phyloP scores from a whole-genome alignment of 768 basidiomycete species.

The Krasilnikovozyma curviuscula region DNA sequence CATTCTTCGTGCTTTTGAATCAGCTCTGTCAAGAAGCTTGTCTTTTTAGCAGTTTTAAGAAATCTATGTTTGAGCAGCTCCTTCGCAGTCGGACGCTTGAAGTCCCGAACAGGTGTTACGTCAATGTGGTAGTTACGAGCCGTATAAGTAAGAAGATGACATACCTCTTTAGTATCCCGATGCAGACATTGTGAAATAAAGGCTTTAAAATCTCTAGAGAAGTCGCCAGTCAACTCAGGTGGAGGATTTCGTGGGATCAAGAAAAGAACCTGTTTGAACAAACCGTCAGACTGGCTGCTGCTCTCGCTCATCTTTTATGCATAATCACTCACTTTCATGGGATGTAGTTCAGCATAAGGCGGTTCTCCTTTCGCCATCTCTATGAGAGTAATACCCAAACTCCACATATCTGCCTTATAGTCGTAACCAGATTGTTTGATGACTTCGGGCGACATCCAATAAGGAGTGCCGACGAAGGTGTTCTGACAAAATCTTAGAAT shows the following conservation, averaged over 20 bases:
- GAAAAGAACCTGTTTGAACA: constrained; percentile 56
- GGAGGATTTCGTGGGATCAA: constrained; percentile 96
- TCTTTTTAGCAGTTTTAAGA: constrained; percentile 83
- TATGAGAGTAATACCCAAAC: constrained; percentile 76
- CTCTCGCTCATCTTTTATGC: too few relatives aligned
- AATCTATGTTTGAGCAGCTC: constrained; percentile 95
- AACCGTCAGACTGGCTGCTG: too few relatives aligned
- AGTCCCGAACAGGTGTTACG: background rate
- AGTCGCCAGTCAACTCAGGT: constrained; percentile 54
- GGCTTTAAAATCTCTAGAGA: constrained; percentile 81
- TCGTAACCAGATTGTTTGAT: constrained; percentile 99
- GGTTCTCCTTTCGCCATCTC: constrained; percentile 96
- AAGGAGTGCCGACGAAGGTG: constrained; percentile 39
- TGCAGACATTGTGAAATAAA: constrained; percentile 86
- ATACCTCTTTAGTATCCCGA: constrained; percentile 75
- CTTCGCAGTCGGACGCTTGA: constrained; percentile 75
- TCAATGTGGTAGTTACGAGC: background rate
- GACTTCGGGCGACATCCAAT: constrained; percentile 99
- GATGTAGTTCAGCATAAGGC: constrained; percentile 92
- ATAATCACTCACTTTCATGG: constrained; percentile 68
- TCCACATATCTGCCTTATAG: constrained; percentile 98
- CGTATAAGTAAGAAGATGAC: constrained; percentile 17
- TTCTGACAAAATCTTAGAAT: background rate
- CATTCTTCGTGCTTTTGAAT: constrained; percentile 88
- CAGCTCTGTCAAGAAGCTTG: constrained; percentile 79